Evolutionary conservation across 805 yeast species (phyloP).

Genomic region (Naumovozyma castellii): DNA sequence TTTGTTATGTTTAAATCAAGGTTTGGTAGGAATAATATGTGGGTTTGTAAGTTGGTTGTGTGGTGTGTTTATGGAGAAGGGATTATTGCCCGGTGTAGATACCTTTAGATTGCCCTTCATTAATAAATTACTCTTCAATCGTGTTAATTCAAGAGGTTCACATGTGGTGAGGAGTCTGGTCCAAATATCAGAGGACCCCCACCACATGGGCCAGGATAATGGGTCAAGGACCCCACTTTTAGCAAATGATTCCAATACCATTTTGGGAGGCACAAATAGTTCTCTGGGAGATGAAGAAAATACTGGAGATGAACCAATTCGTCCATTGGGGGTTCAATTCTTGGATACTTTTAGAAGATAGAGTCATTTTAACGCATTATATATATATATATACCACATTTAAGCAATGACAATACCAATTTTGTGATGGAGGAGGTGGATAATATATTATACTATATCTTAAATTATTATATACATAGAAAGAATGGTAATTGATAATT

Average conservation of each 20-base stretch:
- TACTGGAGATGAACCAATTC: constrained; percentile 48
- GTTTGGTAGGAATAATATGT: constrained; percentile 30
- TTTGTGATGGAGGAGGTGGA: not conserved
- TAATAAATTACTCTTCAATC: constrained; percentile 10
- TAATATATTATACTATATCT: too few species aligned
- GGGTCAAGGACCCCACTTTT: too few species aligned
- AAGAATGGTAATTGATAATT: too few species aligned
- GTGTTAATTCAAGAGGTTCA: too few species aligned
- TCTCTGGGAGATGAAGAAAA: constrained; percentile 22
- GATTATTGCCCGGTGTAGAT: constrained; percentile 36
- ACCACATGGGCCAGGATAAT: too few species aligned
- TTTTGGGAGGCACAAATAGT: constrained; percentile 1
- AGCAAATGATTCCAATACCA: too few species aligned
- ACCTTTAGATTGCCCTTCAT: constrained; percentile 29
- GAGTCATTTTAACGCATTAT: constrained; percentile 3
- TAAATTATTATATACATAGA: too few species aligned
- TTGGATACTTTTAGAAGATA: constrained; percentile 48
- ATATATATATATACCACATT: too few species aligned
- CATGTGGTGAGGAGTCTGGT: too few species aligned
- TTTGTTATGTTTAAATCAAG: constrained; percentile 38
- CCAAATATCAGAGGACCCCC: too few species aligned
- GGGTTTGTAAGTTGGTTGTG: constrained; percentile 36
- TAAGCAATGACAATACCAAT: too few species aligned
- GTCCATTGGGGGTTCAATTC: constrained; percentile 53
- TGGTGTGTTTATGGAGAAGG: constrained; percentile 37